A percentile compares a stretch with the other conserved stretches of the same genome.
Evolutionary conservation across 2,329 filamentous ascomycete genomes (phyloP).

Genomic region (Curvularia lunata): DNA sequence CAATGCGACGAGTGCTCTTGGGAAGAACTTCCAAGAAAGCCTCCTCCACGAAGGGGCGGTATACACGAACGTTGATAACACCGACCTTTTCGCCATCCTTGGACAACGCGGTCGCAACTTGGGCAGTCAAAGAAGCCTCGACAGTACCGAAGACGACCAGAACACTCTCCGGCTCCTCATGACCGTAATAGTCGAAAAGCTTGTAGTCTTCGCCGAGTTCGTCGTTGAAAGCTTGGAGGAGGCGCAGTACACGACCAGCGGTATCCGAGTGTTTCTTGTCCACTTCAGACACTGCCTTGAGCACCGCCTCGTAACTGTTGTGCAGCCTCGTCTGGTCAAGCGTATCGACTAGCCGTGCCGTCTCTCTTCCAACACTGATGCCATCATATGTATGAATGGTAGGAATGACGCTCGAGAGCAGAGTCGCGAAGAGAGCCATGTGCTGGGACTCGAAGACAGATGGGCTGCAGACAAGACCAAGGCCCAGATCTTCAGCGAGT

Average conservation of each 20-base stretch:
- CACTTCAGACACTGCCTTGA: constrained; percentile 65
- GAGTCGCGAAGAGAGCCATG: constrained; percentile 86
- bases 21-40: constrained; percentile 86
- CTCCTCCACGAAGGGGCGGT: constrained; percentile 94
- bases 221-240: constrained; percentile 79
- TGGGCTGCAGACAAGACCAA: constrained; percentile 82
- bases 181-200: constrained; percentile 92
- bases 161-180: constrained; percentile 78
- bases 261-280: constrained; percentile 73
- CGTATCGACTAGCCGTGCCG: constrained; percentile 80
- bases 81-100: constrained; percentile 79
- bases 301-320: constrained; percentile 70
- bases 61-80: constrained; percentile 88
- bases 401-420: constrained; percentile 79
- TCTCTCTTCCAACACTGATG: constrained; percentile 81
- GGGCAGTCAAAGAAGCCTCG: constrained; percentile 83
- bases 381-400: constrained; percentile 89
- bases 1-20: constrained; percentile 73
- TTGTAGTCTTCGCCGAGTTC: constrained; percentile 93
- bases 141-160: constrained; percentile 92
- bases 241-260: constrained; percentile 72
- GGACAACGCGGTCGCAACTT: constrained; percentile 76
- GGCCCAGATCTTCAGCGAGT: constrained; percentile 85
- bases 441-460: constrained; percentile 94
- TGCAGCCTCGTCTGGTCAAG: constrained; percentile 74